Conservation (phyloP, 73 alveolate genomes). For the Paraurostyla sp. region DNA sequence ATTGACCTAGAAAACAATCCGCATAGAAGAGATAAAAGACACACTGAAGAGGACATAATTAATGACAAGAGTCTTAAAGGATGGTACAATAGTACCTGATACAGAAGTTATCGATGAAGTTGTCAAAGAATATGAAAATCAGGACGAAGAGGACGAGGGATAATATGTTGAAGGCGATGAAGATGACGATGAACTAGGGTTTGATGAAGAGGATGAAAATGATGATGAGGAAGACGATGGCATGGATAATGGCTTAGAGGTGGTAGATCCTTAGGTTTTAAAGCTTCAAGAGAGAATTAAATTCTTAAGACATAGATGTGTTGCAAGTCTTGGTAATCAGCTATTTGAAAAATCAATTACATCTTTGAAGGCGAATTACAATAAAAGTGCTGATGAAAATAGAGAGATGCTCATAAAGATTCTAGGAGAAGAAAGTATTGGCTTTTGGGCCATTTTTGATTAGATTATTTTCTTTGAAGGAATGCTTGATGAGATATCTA, state of each 20-base stretch:
- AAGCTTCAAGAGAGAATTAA: conserved; percentile 69
- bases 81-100: conserved; percentile 44
- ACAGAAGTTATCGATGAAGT: conserved; percentile 45
- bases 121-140: conserved; percentile 55
- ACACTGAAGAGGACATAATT: conserved; percentile 43
- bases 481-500: conserved; percentile 58
- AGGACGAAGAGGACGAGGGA: conserved; percentile 47
- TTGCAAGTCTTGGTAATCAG: conserved; percentile 65
- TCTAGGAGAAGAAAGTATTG: conserved; percentile 76
- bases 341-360: conserved; percentile 64
- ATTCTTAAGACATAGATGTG: conserved; percentile 62
- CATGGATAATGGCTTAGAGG: conserved; percentile 69
- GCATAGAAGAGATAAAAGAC: conserved; percentile 68
- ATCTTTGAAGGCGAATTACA: conserved; percentile 18
- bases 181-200: conserved; percentile 42
- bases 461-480: conserved; percentile 68
- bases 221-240: conserved; percentile 70
- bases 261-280: conserved; percentile 37
- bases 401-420: conserved; percentile 59
- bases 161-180: conserved; percentile 32
- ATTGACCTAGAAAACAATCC: conserved; percentile 36
- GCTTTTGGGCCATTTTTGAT: conserved; percentile 75
- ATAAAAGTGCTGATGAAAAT: conserved; percentile 47
- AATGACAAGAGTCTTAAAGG: conserved; percentile 42
- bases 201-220: conserved; percentile 63